Conservation (phyloP, 2,329 filamentous ascomycete species). For the Onygenales sp. region DNA sequence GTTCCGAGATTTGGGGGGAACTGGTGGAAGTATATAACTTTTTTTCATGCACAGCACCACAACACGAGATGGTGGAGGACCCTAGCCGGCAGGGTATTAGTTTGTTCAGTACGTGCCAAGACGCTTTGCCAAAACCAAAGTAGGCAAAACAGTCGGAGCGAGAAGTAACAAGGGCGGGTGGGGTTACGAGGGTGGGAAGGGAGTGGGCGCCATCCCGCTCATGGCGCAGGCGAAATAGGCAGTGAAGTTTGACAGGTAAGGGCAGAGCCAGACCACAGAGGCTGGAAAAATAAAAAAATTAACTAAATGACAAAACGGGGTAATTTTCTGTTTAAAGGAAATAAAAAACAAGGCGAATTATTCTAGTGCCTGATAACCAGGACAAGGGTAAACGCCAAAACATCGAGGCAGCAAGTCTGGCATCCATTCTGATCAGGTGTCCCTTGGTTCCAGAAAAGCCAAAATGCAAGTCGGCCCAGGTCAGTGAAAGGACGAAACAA, state of each 20-base stretch:
- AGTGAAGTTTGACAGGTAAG: constrained; percentile 1
- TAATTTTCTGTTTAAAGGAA: not conserved
- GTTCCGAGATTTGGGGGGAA: not conserved
- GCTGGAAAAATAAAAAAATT: not conserved
- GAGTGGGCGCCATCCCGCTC: not conserved
- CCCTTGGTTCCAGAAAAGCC: not conserved
- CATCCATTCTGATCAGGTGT: too few species aligned
- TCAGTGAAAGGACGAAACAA: not conserved
- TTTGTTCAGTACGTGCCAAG: constrained; percentile 2
- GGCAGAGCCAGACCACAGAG: not conserved
- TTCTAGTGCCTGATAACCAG: not conserved
- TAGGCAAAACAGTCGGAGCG: constrained; percentile 1
- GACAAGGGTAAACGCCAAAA: not conserved
- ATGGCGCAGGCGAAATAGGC: constrained; percentile 2
- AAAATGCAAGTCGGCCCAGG: not conserved
- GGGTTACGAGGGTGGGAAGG: constrained; percentile 2
- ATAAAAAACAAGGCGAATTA: not conserved
- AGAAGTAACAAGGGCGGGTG: not conserved
- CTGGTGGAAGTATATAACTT: constrained; percentile 1
- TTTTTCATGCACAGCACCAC: not conserved
- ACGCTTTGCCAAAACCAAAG: not conserved
- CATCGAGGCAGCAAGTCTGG: not conserved
- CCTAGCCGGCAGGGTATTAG: not conserved
- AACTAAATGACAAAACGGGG: not conserved
- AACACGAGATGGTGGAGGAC: constrained; percentile 3